A percentile compares a stretch with the other conserved stretches of the same genome.
phyloP scores from a whole-genome alignment of 2,329 filamentous ascomycete genomes.

The Cercospora sp. region DNA sequence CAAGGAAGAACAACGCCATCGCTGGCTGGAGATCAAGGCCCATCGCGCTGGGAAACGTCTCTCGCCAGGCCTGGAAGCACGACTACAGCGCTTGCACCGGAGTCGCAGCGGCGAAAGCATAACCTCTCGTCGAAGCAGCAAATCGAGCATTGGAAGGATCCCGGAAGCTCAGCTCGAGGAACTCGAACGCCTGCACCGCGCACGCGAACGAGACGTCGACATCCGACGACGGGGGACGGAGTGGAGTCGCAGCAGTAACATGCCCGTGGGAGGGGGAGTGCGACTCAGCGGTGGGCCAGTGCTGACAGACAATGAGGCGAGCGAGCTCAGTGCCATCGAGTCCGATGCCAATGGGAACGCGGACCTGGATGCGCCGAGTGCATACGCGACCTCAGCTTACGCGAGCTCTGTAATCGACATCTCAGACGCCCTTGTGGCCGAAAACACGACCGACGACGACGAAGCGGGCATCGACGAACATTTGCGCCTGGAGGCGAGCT shows the following conservation, averaged over 20 bases:
- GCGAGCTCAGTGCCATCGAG: conserved; percentile 11
- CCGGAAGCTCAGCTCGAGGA: conserved; percentile 68
- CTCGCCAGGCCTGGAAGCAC: conserved; percentile 47
- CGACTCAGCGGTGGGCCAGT: conserved; percentile 35
- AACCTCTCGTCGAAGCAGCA: conserved; percentile 16
- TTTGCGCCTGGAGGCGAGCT: conserved; percentile 48
- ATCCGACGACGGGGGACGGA: conserved; percentile 68
- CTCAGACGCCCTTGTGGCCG: conserved; percentile 55
- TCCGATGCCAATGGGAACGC: conserved; percentile 9
- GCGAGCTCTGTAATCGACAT: conserved; percentile 49
- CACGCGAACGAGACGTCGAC: conserved; percentile 52
- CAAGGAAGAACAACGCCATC: conserved; percentile 9
- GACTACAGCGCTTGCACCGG: conserved; percentile 46
- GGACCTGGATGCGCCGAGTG: conserved; percentile 6
- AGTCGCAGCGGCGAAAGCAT: conserved; percentile 38
- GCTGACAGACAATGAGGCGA: conserved; percentile 41
- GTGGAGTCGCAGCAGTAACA: conserved; percentile 53
- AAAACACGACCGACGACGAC: conserved; percentile 40
- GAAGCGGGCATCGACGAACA: conserved; percentile 43
- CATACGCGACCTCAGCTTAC: conserved; percentile 8
- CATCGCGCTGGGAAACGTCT: conserved; percentile 36
- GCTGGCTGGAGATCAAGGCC: conserved; percentile 14
- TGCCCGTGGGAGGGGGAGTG: conserved; percentile 37
- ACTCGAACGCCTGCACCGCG: conserved; percentile 66
- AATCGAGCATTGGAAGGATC: conserved; percentile 61